Base-by-base conservation (phyloP, 106 monocot genomes). In the Acanthochlamys bracteata region DNA sequence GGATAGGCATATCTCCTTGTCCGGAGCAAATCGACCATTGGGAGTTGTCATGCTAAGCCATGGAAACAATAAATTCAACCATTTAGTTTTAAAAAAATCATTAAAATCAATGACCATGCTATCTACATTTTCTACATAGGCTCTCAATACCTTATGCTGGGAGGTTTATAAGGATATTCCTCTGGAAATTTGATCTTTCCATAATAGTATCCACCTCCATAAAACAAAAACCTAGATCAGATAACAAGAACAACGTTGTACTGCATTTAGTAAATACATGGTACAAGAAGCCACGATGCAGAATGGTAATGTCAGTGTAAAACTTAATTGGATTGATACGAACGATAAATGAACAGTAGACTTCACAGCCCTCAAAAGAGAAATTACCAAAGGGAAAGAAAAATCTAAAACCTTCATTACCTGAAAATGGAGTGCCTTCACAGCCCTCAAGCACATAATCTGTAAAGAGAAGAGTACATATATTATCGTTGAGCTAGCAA, bases 401-500 rank as follows among this genome's bases (percentile, higher is more conserved):
- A 54, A 54, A 54, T 54, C 43, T 13, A 45, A 54, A 55, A 33
- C 33, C 6, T 55, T 20, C 6, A 4, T 43, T 85, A 91, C 96
- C 96, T 74, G 75, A 76, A 92, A 88, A 98, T 20, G 96, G 88
- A 45, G 96, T 98, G 26, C 88, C 96, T 73, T 80, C 78, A 77
- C 96, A 91, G 72, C 96, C 96, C 72, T 98, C 96, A 42, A 98
- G 91, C 17, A 98, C 96, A 85, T 85, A 98, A 77, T 98, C 91
- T 98, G 83, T 33, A 70, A 78, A 39, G 24, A 42, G 43, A 53
- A 57, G 19, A 33, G 46, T 40, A 42, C 7, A 77, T 40, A 40
- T n/a, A 41, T 39, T 1, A 40, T 13, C 39, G 4, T 17, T 16
- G 13, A 55, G 10, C 10, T 4, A 49, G 12, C 17, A 14, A 2